Conservation (phyloP, 2,329 filamentous ascomycete species). For the Botrytis tulipae region DNA sequence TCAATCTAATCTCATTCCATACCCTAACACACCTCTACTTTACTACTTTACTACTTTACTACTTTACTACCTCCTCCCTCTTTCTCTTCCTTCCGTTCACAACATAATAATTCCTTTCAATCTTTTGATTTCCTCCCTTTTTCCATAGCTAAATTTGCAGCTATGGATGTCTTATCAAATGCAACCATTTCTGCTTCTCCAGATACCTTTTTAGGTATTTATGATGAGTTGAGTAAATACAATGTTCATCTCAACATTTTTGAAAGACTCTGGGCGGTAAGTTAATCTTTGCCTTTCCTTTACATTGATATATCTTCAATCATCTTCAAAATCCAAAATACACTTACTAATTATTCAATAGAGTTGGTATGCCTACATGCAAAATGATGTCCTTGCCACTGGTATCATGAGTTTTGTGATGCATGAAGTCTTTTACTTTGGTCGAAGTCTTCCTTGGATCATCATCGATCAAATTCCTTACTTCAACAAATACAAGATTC, state of each 20-base stretch:
- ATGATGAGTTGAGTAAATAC: conserved; percentile 64
- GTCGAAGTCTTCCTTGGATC: conserved; percentile 82
- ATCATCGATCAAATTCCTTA: conserved; percentile 84
- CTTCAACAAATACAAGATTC: conserved; percentile 94
- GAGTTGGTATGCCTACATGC: conserved; percentile 96
- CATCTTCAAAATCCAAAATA: not conserved
- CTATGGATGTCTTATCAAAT: conserved; percentile 31
- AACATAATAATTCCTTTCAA: not conserved
- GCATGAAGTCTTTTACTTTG: conserved; percentile 95
- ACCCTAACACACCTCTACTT: conserved; percentile 7
- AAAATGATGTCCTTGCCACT: conserved; percentile 94
- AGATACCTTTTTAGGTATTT: conserved; percentile 52
- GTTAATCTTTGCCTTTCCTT: conserved; percentile 37
- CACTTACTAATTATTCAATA: conserved; percentile 37
- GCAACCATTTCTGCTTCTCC: conserved; percentile 33
- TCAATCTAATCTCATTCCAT: conserved; percentile 3
- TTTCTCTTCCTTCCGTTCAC: not conserved
- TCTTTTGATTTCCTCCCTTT: not conserved
- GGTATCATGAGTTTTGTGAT: conserved; percentile 96
- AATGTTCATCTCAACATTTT: conserved; percentile 78
- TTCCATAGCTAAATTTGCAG: conserved; percentile 23
- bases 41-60: not conserved
- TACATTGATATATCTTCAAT: not conserved
- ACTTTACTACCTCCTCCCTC: not conserved
- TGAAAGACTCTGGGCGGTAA: conserved; percentile 84